phyloP scores from a whole-genome alignment of 257 asterid genomes.

The Solanum tarijense region DNA sequence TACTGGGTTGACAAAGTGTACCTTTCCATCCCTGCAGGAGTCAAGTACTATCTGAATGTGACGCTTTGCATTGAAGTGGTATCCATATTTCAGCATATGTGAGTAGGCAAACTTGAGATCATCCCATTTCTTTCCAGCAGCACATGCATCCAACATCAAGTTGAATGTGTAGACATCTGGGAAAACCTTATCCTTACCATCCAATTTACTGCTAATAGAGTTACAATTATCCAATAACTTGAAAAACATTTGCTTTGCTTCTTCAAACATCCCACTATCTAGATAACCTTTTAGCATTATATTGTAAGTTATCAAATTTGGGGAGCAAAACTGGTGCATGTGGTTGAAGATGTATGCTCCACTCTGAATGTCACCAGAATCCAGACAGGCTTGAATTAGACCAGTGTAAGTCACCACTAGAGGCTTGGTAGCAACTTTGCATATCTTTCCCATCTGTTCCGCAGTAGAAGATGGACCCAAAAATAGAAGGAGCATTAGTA shows the following conservation, averaged over 20 bases:
- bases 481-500: background rate
- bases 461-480: background rate
- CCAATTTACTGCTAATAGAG: conserved; percentile 24
- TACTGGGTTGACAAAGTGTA: conserved; percentile 6
- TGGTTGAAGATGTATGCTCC: conserved; percentile 57
- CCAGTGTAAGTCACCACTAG: conserved; percentile 98
- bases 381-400: conserved; percentile 72
- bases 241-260: conserved; percentile 53
- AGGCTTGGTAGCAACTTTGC: conserved; percentile 86
- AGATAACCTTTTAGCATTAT: conserved; percentile 74
- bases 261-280: conserved; percentile 58
- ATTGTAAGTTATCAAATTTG: conserved; percentile 69
- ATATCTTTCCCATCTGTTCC: conserved; percentile 73
- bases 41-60: conserved; percentile 60
- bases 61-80: conserved; percentile 71
- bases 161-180: conserved; percentile 83
- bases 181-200: conserved; percentile 33
- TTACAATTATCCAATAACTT: conserved; percentile 42
- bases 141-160: conserved; percentile 73
- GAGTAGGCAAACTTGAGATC: conserved; percentile 58
- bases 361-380: conserved; percentile 43
- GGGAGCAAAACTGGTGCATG: conserved; percentile 82
- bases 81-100: conserved; percentile 65
- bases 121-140: conserved; percentile 59
- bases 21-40: conserved; percentile 80